phyloP scores from a whole-genome alignment of 2,329 filamentous ascomycete genomes.

The Aspergillus sp. region DNA sequence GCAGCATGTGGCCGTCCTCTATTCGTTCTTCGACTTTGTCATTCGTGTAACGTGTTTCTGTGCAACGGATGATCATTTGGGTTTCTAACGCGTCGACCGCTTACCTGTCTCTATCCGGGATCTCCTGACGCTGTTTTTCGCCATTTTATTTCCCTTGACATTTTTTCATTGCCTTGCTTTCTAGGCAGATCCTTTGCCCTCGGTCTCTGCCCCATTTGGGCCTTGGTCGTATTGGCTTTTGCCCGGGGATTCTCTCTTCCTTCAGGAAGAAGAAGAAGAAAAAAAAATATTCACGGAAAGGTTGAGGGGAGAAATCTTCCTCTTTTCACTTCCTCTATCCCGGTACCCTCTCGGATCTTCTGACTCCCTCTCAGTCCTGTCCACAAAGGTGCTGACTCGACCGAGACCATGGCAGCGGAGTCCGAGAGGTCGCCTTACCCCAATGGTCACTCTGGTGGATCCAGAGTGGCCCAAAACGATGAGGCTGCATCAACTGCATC shows the following conservation, averaged over 20 bases:
- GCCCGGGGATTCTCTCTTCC: not conserved
- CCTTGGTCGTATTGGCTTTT: not conserved
- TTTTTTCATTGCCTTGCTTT: constrained; percentile 4
- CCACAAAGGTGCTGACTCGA: constrained; percentile 26
- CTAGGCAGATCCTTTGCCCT: constrained; percentile 2
- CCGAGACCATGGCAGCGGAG: constrained; percentile 34
- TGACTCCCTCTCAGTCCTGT: constrained; percentile 33
- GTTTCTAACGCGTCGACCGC: constrained; percentile 16
- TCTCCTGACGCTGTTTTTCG: constrained; percentile 17
- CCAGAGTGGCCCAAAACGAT: constrained; percentile 28
- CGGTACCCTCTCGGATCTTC: constrained; percentile 36
- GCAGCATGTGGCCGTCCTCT: constrained; percentile 37
- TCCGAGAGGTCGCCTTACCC: constrained; percentile 38
- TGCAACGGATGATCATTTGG: constrained; percentile 22
- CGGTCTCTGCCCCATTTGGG: constrained; percentile 2
- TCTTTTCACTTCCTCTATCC: constrained; percentile 21
- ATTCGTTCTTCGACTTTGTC: constrained; percentile 31
- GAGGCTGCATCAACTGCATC: constrained; percentile 25
- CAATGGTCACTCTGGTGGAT: constrained; percentile 30
- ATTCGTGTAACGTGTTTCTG: constrained; percentile 36
- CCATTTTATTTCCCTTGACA: constrained; percentile 11
- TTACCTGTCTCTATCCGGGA: constrained; percentile 13
- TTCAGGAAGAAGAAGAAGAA: not conserved
- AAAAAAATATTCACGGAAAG: not conserved
- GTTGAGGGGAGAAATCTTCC: constrained; percentile 6